These are phyloP conservation scores for Buxus sempervirens DNA, from an alignment of 164 flowering plant genomes.

Conservation along the genomic window DNA sequence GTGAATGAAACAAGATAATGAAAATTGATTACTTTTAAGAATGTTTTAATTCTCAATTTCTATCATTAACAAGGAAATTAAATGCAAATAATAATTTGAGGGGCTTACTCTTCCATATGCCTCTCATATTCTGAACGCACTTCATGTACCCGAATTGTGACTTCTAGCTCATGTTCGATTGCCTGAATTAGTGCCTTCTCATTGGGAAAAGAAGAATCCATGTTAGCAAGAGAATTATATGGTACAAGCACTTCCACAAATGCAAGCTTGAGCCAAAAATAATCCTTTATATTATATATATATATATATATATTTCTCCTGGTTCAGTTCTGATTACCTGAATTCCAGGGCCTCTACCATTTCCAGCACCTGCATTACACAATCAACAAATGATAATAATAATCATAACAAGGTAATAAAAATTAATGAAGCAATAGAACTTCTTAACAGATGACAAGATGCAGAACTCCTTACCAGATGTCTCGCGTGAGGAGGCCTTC, in stretches of 20 bases:
- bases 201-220: neutral
- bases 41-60: too few species aligned
- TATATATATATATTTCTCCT: neutral
- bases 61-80: neutral
- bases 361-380: slow-evolving; percentile 46
- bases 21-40: too few species aligned
- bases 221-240: slow-evolving; percentile 7
- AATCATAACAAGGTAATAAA: neutral
- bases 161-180: slow-evolving; percentile 95
- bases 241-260: neutral
- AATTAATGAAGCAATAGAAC: neutral
- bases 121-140: slow-evolving; percentile 86
- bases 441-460: slow-evolving; percentile 20
- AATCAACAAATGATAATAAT: neutral
- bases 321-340: slow-evolving; percentile 49
- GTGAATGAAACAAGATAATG: too few species aligned
- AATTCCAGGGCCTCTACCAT: slow-evolving; percentile 58
- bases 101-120: slow-evolving; percentile 88
- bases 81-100: too few species aligned
- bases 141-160: slow-evolving; percentile 83
- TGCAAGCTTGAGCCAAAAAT: neutral
- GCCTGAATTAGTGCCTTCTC: slow-evolving; percentile 76
- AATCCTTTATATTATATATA: too few species aligned
- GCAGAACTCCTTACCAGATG: slow-evolving; percentile 42
- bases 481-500: slow-evolving; percentile 74